Evolutionary conservation across 345 rosid species (phyloP).

Genomic region (Syzygium aromaticum): DNA sequence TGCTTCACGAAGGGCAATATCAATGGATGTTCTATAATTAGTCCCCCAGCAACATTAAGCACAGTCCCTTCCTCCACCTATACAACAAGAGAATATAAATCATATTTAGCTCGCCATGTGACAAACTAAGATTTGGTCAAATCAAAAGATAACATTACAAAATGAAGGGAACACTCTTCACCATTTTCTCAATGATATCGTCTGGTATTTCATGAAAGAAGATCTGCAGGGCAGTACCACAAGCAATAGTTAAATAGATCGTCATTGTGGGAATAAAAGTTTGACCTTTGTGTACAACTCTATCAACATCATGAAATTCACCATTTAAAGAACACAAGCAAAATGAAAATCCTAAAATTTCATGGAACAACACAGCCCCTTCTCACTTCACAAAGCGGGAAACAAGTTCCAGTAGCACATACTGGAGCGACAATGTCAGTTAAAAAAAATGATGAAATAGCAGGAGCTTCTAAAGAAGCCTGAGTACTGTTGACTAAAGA

Average conservation of each 20-base stretch:
- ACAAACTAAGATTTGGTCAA: background rate
- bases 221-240: constrained; percentile 44
- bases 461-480: background rate
- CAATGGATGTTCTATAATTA: constrained; percentile 70
- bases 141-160: background rate
- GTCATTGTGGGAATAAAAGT: background rate
- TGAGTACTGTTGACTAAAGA: background rate
- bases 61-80: constrained; percentile 76
- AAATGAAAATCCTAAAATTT: background rate
- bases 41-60: constrained; percentile 75
- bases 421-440: background rate
- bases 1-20: constrained; percentile 54
- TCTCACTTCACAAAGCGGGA: background rate
- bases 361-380: background rate
- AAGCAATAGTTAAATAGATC: background rate
- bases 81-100: background rate
- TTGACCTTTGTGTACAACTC: background rate
- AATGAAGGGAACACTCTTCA: constrained; percentile 8
- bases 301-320: background rate
- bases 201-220: constrained; percentile 79
- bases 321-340: background rate
- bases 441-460: background rate
- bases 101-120: background rate
- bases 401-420: background rate
- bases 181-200: constrained; percentile 74